phyloP scores from a whole-genome alignment of 495 filamentous ascomycete genomes.

The Annulohypoxylon maeteangense region DNA sequence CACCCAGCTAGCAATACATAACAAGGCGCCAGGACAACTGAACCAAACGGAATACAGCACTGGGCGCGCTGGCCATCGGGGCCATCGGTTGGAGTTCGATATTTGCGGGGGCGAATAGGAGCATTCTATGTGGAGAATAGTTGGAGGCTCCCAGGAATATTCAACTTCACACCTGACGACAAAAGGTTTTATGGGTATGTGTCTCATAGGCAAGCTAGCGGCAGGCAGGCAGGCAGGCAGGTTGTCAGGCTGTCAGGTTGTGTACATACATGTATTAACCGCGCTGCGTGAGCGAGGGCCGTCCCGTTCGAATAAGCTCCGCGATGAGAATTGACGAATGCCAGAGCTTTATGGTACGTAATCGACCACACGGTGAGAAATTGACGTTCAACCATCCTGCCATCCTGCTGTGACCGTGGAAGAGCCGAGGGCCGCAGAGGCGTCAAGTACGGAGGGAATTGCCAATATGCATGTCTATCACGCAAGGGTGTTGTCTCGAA shows the following conservation, averaged over 20 bases:
- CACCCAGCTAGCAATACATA: neutral
- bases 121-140: constrained; percentile 31
- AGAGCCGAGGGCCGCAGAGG: constrained; percentile 6
- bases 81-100: constrained; percentile 26
- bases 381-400: constrained; percentile 5
- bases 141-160: constrained; percentile 41
- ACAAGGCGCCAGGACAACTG: constrained; percentile 31
- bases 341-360: constrained; percentile 44
- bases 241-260: too few species aligned
- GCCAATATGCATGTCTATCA: constrained; percentile 24
- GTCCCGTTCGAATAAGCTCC: constrained; percentile 37
- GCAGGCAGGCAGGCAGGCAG: neutral
- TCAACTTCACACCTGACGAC: constrained; percentile 43
- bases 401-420: constrained; percentile 20
- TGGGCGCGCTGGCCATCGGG: constrained; percentile 18
- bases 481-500: constrained; percentile 14
- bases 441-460: constrained; percentile 3
- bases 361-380: constrained; percentile 30
- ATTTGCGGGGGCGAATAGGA: constrained; percentile 37
- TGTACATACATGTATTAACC: constrained; percentile 14
- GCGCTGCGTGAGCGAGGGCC: constrained; percentile 30
- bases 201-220: neutral
- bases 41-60: constrained; percentile 29
- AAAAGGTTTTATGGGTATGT: constrained; percentile 28
- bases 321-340: constrained; percentile 35